Conservation (phyloP, 441 rosid species). For the Mallotus repandus region DNA sequence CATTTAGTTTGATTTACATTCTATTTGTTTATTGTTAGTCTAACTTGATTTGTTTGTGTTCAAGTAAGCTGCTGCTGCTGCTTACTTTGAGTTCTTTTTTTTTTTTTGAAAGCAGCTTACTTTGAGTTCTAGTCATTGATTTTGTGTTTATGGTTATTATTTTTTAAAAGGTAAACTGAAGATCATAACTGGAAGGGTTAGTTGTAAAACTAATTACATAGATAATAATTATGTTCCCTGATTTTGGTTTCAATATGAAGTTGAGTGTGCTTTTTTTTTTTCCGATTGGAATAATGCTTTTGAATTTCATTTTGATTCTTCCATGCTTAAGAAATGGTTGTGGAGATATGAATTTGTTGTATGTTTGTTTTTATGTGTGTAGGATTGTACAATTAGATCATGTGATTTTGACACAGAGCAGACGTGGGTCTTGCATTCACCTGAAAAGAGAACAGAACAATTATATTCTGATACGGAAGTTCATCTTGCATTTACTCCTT, state of each 20-base stretch:
- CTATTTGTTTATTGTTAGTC: too few species aligned
- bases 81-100: too few species aligned
- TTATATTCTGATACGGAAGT: conserved; percentile 82
- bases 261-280: conserved; percentile 28
- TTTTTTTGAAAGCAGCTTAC: too few species aligned
- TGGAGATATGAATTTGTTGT: not conserved
- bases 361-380: not conserved
- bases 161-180: not conserved
- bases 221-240: not conserved
- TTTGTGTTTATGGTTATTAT: not conserved
- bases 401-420: conserved; percentile 97
- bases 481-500: conserved; percentile 96
- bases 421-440: conserved; percentile 94
- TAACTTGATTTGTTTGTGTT: too few species aligned
- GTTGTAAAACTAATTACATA: too few species aligned
- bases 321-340: not conserved
- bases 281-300: too few species aligned
- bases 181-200: not conserved
- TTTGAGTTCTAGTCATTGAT: too few species aligned
- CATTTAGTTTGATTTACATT: too few species aligned
- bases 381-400: conserved; percentile 97
- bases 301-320: not conserved
- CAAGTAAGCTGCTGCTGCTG: too few species aligned
- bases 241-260: too few species aligned
- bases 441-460: conserved; percentile 84